phyloP scores from a whole-genome alignment of 1,139 yeast genomes.

The Saccharomyces hybrid region DNA sequence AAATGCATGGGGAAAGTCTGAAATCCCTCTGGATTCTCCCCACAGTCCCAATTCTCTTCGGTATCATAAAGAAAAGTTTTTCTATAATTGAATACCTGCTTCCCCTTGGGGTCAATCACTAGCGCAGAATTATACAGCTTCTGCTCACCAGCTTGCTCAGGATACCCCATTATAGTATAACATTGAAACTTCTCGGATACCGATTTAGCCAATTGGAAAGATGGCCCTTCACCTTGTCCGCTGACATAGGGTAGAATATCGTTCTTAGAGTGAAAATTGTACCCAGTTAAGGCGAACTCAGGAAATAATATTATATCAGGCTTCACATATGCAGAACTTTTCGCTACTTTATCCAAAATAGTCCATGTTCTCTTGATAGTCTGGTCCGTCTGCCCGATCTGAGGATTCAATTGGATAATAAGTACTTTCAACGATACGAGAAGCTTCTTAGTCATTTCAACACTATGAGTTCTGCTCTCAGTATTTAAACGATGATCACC shows the following conservation, averaged over 20 bases:
- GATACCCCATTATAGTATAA: slow-evolving; percentile 76
- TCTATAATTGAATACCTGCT: slow-evolving; percentile 57
- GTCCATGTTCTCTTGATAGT: slow-evolving; percentile 44
- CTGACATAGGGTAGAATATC: slow-evolving; percentile 62
- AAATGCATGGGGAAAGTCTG: slow-evolving; percentile 28
- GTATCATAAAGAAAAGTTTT: slow-evolving; percentile 73
- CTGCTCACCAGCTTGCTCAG: slow-evolving; percentile 40
- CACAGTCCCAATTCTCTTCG: slow-evolving; percentile 76
- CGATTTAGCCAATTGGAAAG: slow-evolving; percentile 50
- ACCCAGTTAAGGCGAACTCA: slow-evolving; percentile 81
- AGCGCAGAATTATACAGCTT: slow-evolving; percentile 65
- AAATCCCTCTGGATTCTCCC: slow-evolving; percentile 57
- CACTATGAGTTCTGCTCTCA: neutral
- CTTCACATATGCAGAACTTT: slow-evolving; percentile 13
- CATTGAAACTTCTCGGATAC: slow-evolving; percentile 48
- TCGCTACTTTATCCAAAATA: slow-evolving; percentile 20
- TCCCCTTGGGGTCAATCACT: slow-evolving; percentile 53
- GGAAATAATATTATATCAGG: slow-evolving; percentile 69
- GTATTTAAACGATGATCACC: neutral
- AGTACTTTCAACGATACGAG: slow-evolving; percentile 48
- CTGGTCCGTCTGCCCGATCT: slow-evolving; percentile 48
- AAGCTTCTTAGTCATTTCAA: slow-evolving; percentile 7
- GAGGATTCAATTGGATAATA: slow-evolving; percentile 60
- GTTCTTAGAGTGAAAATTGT: slow-evolving; percentile 47
- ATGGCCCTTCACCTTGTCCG: slow-evolving; percentile 36